A percentile compares a stretch with the other conserved stretches of the same genome.
Conservation (phyloP, 306 rosid species). For the Castanospermum australe region DNA sequence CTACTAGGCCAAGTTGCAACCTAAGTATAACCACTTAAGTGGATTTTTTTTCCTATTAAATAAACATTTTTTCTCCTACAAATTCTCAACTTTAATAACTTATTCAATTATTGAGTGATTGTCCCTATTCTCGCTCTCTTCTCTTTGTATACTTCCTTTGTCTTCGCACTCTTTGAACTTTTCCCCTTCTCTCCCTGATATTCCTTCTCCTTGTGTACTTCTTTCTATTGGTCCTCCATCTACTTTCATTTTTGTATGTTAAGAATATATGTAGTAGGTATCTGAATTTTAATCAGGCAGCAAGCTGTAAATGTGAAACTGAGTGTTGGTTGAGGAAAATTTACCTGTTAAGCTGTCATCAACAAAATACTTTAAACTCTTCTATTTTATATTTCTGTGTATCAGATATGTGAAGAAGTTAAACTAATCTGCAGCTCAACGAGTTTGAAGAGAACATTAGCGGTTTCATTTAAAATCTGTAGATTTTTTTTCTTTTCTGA, state of each 20-base stretch:
- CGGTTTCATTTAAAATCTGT: constrained; percentile 18
- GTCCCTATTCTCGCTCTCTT: background rate
- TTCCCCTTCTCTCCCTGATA: background rate
- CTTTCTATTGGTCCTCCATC: background rate
- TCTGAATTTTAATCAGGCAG: background rate
- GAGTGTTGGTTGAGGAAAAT: background rate
- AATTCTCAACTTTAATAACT: background rate
- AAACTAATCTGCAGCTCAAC: constrained; percentile 3
- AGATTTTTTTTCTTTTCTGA: background rate
- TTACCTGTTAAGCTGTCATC: background rate
- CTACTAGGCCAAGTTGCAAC: background rate
- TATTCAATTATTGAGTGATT: background rate
- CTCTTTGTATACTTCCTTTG: background rate
- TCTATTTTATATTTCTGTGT: background rate
- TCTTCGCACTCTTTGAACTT: background rate
- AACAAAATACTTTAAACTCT: constrained; percentile 1
- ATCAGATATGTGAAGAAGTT: background rate
- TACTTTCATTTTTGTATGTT: background rate
- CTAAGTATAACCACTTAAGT: background rate
- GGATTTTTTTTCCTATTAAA: background rate
- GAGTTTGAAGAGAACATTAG: constrained; percentile 10
- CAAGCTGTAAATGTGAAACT: constrained; percentile 1
- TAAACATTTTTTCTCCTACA: background rate
- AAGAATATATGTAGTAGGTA: background rate
- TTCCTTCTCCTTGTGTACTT: background rate